Percentiles rank a stretch among this genome's conserved stretches.
These are phyloP conservation scores for Boletus rubescentipes DNA, from an alignment of 768 basidiomycete genomes.

Conservation along the genomic window DNA sequence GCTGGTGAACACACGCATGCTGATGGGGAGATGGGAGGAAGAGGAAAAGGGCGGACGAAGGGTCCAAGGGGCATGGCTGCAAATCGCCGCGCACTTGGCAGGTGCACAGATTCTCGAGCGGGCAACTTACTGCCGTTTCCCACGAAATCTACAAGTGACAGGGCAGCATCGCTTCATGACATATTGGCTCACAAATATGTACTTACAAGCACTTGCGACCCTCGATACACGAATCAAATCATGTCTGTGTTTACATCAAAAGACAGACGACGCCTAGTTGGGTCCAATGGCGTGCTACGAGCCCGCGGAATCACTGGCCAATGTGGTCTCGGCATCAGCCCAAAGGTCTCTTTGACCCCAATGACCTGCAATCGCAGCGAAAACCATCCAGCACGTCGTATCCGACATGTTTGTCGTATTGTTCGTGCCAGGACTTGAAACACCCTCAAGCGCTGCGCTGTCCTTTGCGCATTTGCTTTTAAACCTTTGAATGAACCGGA, in stretches of 20 bases:
- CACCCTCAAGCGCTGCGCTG: conserved; percentile 2
- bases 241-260: conserved; percentile 9
- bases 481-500: conserved; percentile 45
- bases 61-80: not conserved
- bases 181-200: not conserved
- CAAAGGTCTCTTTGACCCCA: conserved; percentile 86
- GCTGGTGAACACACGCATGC: conserved; percentile 45
- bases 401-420: conserved; percentile 36
- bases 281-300: not conserved
- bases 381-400: conserved; percentile 71
- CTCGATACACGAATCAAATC: no score
- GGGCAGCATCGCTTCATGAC: not conserved
- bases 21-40: conserved; percentile 2
- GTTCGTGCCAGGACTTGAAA: not conserved
- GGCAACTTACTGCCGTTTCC: conserved; percentile 18
- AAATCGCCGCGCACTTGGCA: conserved; percentile 9
- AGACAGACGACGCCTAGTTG: not conserved
- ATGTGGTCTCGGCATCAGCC: conserved; percentile 65
- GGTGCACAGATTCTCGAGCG: not conserved
- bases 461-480: conserved; percentile 23
- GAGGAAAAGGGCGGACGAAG: conserved; percentile 3
- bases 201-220: conserved; percentile 7
- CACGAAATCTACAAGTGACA: conserved; percentile 15
- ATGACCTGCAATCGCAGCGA: conserved; percentile 58
- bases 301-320: conserved; percentile 25